Conservation (phyloP, 805 yeast genomes). For the Ogataea corticis region DNA sequence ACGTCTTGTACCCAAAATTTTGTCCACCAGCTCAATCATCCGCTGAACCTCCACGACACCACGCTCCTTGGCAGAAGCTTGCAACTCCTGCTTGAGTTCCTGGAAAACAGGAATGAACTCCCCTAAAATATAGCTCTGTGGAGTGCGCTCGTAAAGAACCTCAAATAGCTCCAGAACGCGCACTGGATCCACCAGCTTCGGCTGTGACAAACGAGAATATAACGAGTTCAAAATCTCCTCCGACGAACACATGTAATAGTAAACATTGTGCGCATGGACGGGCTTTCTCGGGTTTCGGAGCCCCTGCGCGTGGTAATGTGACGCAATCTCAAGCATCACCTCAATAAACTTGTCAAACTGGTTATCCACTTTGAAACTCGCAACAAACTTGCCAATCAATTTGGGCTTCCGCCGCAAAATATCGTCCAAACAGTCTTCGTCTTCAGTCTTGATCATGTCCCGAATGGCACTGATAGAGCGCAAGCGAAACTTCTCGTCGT, state of each 20-base stretch:
- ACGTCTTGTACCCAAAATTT: background rate
- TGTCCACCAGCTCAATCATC: slow-evolving; percentile 5
- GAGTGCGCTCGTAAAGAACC: slow-evolving; percentile 14
- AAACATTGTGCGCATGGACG: slow-evolving; percentile 11
- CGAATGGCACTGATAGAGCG: slow-evolving; percentile 12
- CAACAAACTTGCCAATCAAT: slow-evolving; percentile 14
- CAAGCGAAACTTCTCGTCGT: slow-evolving; percentile 12
- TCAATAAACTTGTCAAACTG: slow-evolving; percentile 13
- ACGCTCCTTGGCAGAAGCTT: background rate
- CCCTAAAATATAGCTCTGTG: slow-evolving; percentile 13
- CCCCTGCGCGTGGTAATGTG: slow-evolving; percentile 8
- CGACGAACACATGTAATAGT: slow-evolving; percentile 19
- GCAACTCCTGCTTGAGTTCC: slow-evolving; percentile 13
- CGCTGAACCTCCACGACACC: background rate
- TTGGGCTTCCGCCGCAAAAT: slow-evolving; percentile 14
- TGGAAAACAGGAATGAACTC: slow-evolving; percentile 18
- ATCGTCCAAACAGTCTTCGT: slow-evolving; percentile 19
- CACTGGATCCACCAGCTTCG: slow-evolving; percentile 15
- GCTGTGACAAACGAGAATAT: slow-evolving; percentile 14
- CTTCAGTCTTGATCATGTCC: slow-evolving; percentile 10
- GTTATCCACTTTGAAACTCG: slow-evolving; percentile 12
- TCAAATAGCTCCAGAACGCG: slow-evolving; percentile 14
- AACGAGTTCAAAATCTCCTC: slow-evolving; percentile 18
- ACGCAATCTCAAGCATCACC: slow-evolving; percentile 11
- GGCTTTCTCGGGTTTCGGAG: slow-evolving; percentile 7